Evolutionary conservation across 2,329 filamentous ascomycete genomes (phyloP), one percentile per base, ranked within the genome.

Genomic region (Cladosporium sp.): DNA sequence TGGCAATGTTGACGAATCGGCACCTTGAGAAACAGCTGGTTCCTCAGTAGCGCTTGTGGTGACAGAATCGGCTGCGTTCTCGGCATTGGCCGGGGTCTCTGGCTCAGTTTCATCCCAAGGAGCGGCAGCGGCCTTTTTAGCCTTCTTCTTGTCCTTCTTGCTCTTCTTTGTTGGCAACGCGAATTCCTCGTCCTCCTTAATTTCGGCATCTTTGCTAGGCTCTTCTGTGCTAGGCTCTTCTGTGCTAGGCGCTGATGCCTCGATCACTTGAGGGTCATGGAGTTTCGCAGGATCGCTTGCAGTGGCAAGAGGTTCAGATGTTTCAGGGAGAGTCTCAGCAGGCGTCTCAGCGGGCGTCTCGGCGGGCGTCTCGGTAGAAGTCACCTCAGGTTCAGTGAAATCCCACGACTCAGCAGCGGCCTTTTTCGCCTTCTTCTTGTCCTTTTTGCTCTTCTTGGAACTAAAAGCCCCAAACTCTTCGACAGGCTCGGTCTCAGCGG

Each of bases 141-240:
- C 62, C 53, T 73, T 72, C 39, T 70, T 70, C 58, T 71, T 72
- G 18, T 69, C 67, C 48, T 72, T 74, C 59, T 72, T 72, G 36
- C 36, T 38, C 16, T 38, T 38, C 36, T 38, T 38, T 19, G 36
- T 8, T 11, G 36, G 36, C 36, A 38, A 20, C 9, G 36, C 36
- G 12, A 38, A 38, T 13, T 38, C 36, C 11, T 38, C 36, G n/a
- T 19, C 18, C 11, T 19, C 36, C 11, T 38, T 38, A 2, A 13
- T 7, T 20, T 35, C 32, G 32, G 13, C 9, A 7, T 16, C 15
- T 4, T 27, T 9, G 22, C 22, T 27, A 9, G 22, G 22, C 22
- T 27, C 5, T 27, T 27, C 22, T 27, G 32, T 16, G 3, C 6
- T 35, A n/a, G 2, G 7, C 8, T 16, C 32, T 16, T 35, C 32